These are phyloP conservation scores for Chrysoporthe austroafricana DNA, from an alignment of 2,329 filamentous ascomycete genomes.

Conservation along the genomic window DNA sequence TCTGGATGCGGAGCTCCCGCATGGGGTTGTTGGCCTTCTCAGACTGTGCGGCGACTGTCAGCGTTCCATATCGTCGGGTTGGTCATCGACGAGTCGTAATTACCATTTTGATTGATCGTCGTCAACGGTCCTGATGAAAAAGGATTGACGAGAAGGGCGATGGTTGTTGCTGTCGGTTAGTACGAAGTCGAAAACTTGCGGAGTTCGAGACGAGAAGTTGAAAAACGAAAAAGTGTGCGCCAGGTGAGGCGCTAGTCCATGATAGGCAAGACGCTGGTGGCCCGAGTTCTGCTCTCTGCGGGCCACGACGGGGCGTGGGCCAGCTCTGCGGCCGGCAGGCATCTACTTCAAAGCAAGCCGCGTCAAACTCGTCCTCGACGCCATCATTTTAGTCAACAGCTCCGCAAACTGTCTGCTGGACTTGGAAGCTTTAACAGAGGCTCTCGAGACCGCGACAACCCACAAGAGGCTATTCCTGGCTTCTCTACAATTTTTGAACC, in stretches of 20 bases:
- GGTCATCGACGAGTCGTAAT: not conserved
- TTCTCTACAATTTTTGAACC: slow-evolving; percentile 53
- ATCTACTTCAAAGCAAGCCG: slow-evolving; percentile 19
- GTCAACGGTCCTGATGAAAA: slow-evolving; percentile 28
- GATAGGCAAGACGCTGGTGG: slow-evolving; percentile 32
- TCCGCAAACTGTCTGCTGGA: slow-evolving; percentile 42
- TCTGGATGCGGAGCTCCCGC: slow-evolving; percentile 99
- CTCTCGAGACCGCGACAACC: slow-evolving; percentile 40
- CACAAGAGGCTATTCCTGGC: slow-evolving; percentile 40
- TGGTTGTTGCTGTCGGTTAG: slow-evolving; percentile 24
- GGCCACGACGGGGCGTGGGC: too few relatives aligned
- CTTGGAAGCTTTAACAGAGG: slow-evolving; percentile 46
- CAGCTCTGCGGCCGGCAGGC: slow-evolving; percentile 16
- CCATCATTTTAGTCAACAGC: not conserved
- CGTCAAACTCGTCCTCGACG: slow-evolving; percentile 31
- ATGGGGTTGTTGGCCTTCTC: slow-evolving; percentile 97
- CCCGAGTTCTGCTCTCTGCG: slow-evolving; percentile 27
- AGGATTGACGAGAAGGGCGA: slow-evolving; percentile 26
- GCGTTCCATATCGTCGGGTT: slow-evolving; percentile 27
- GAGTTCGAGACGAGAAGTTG: slow-evolving; percentile 17
- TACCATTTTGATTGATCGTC: slow-evolving; percentile 44
- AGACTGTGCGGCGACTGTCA: slow-evolving; percentile 54
- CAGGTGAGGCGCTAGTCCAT: slow-evolving; percentile 28
- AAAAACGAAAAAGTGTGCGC: slow-evolving; percentile 27
- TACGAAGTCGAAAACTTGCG: slow-evolving; percentile 13